Evolutionary conservation across 2,329 filamentous ascomycete species (phyloP), one percentile per base, ranked within the genome.

Genomic region (Xylaria sp.): DNA sequence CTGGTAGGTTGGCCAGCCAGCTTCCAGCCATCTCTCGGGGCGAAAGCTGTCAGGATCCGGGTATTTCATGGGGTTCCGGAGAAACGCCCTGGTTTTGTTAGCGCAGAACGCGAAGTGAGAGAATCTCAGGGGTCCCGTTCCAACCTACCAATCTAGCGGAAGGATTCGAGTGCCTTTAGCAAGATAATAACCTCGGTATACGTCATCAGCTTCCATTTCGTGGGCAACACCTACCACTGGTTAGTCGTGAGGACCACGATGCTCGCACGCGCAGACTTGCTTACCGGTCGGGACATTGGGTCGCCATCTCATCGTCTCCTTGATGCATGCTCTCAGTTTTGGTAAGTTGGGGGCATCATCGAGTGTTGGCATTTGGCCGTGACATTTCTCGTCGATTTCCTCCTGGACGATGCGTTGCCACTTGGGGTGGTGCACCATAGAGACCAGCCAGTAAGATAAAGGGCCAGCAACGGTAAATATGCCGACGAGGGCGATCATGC

Each of bases 11-110:
- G 85, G 85, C 76, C 81, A 87, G 13, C 79, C 78, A 0, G 84
- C 80, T 41, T 86, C 80, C 12, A 85, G 76, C 86, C 86, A 89
- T 57, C 86, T 82, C 34, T 85, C 82, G 2, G 87, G 86, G 41
- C 84, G 83, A 78, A 87, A 88, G 28, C 79, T 78, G 52, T 85
- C 82, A 0, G 84, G 82, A 58, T 84, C 82, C 1, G 85, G 85
- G 74, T 86, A 88, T 46, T 84, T 80, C 2, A 77, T 76, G 9
- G 84, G 82, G 64, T 88, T 86, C 34, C 85, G 84, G 39, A 86
- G 82, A 71, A 88, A 86, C 34, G 85, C 81, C 83, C 83, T 84
- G 57, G 25, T 55, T n/a, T 25, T 28, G 51, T 75, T 70, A 70
- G 57, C 15, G 15, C 25, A 4, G 23, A n/a, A 44, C 7, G 20